These are phyloP conservation scores for Amauroascus verrucosus DNA, from an alignment of 2,329 filamentous ascomycete species.

Conservation along the genomic window DNA sequence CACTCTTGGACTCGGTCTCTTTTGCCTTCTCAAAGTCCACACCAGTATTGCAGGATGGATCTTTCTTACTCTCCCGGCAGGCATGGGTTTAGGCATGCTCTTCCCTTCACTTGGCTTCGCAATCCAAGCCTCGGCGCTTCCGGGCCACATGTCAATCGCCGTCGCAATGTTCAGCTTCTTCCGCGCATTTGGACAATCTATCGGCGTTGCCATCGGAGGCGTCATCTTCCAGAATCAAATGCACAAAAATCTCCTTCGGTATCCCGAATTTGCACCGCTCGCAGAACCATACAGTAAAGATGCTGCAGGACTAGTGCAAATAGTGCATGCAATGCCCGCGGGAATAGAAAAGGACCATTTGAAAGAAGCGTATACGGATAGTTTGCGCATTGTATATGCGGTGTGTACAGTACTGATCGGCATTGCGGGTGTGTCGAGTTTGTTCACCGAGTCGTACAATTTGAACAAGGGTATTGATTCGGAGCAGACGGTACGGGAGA, in stretches of 20 bases:
- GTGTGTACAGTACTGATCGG: slow-evolving; percentile 46
- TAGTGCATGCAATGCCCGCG: slow-evolving; percentile 47
- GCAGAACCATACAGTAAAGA: slow-evolving; percentile 46
- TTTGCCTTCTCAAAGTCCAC: slow-evolving; percentile 26
- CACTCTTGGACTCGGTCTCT: slow-evolving; percentile 48
- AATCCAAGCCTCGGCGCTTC: slow-evolving; percentile 51
- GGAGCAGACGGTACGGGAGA: slow-evolving; percentile 39
- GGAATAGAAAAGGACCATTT: slow-evolving; percentile 35
- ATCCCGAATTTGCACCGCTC: slow-evolving; percentile 40
- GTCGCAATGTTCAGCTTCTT: slow-evolving; percentile 59
- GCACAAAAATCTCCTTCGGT: slow-evolving; percentile 40
- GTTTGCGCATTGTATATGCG: slow-evolving; percentile 46
- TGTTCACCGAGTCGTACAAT: slow-evolving; percentile 43
- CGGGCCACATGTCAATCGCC: slow-evolving; percentile 50
- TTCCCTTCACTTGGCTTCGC: slow-evolving; percentile 55
- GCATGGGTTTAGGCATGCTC: slow-evolving; percentile 53
- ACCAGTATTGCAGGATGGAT: slow-evolving; percentile 49
- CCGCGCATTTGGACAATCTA: slow-evolving; percentile 52
- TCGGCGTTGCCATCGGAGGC: slow-evolving; percentile 57
- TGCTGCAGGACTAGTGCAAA: slow-evolving; percentile 48
- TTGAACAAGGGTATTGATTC: slow-evolving; percentile 41
- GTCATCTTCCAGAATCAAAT: slow-evolving; percentile 61
- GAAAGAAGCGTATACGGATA: slow-evolving; percentile 46
- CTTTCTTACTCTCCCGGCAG: slow-evolving; percentile 50
- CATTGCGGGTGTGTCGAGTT: slow-evolving; percentile 42